phyloP scores from a whole-genome alignment of 805 yeast genomes.

The Yamadazyma tumulicola region DNA sequence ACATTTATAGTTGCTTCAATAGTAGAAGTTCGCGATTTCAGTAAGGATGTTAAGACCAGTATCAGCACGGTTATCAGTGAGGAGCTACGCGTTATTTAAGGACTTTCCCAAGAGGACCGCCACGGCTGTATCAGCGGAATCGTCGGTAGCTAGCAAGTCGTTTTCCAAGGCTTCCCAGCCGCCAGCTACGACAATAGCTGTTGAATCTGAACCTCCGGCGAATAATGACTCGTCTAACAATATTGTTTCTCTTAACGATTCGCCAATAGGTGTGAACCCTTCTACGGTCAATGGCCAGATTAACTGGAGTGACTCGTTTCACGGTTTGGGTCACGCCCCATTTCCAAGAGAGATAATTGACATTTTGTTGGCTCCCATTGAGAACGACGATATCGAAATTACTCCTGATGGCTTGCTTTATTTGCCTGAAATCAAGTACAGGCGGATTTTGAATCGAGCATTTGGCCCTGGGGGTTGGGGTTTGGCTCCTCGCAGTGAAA shows the following conservation, averaged over 20 bases:
- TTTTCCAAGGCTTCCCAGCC: background rate
- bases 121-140: too few species aligned
- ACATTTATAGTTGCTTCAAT: too few species aligned
- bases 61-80: background rate
- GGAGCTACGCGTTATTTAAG: constrained; percentile 14
- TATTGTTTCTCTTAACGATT: constrained; percentile 7
- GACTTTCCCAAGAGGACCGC: constrained; percentile 9
- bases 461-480: constrained; percentile 99
- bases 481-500: constrained; percentile 86
- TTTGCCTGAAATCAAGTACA: constrained; percentile 91
- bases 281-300: constrained; percentile 13
- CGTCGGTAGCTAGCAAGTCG: too few species aligned
- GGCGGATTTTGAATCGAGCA: constrained; percentile 82
- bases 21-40: background rate
- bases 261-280: constrained; percentile 3
- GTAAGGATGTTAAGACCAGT: constrained; percentile 1
- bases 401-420: constrained; percentile 93
- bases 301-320: constrained; percentile 86
- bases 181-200: background rate
- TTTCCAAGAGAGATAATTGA: constrained; percentile 60
- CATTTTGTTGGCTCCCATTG: constrained; percentile 60
- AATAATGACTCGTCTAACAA: constrained; percentile 1
- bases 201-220: constrained; percentile 6
- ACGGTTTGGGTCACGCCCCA: constrained; percentile 79
- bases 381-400: constrained; percentile 76